These are phyloP conservation scores for Alternaria triticina DNA, from an alignment of 2,329 filamentous ascomycete genomes.

Conservation along the genomic window DNA sequence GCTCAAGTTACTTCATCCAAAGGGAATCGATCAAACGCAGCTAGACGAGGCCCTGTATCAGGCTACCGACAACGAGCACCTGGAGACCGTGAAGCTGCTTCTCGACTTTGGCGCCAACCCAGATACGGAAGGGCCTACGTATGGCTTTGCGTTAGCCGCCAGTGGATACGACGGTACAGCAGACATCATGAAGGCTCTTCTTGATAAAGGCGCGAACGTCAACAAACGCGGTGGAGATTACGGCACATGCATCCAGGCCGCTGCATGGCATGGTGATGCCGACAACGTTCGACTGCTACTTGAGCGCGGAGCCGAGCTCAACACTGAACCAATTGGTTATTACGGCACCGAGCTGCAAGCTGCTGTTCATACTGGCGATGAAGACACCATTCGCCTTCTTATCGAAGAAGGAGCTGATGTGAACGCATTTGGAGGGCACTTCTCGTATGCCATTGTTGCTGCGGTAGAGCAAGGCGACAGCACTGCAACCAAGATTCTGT, in stretches of 20 bases:
- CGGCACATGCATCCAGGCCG: constrained; percentile 27
- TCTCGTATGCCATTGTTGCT: constrained; percentile 25
- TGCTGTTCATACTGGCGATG: constrained; percentile 21
- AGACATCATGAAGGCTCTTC: constrained; percentile 22
- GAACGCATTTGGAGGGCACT: constrained; percentile 23
- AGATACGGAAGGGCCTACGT: constrained; percentile 28
- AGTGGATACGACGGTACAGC: constrained; percentile 30
- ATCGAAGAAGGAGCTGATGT: constrained; percentile 27
- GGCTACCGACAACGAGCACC: constrained; percentile 27
- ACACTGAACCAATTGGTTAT: constrained; percentile 22
- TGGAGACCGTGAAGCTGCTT: constrained; percentile 27
- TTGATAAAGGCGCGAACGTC: constrained; percentile 27
- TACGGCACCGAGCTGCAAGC: constrained; percentile 32
- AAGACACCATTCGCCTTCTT: constrained; percentile 23
- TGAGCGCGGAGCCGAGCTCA: constrained; percentile 27
- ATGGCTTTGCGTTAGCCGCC: constrained; percentile 27
- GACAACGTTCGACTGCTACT: constrained; percentile 30
- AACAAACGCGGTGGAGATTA: constrained; percentile 30
- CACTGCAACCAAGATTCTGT: constrained; percentile 14
- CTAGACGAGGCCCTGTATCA: constrained; percentile 26
- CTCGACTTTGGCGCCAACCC: constrained; percentile 25
- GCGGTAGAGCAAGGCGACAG: constrained; percentile 22
- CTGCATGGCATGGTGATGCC: constrained; percentile 19
- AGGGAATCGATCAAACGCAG: constrained; percentile 16
- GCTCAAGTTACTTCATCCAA: constrained; percentile 15